Evolutionary conservation across 139 green algal species (phyloP).

Genomic region (Gonium pectorale): DNA sequence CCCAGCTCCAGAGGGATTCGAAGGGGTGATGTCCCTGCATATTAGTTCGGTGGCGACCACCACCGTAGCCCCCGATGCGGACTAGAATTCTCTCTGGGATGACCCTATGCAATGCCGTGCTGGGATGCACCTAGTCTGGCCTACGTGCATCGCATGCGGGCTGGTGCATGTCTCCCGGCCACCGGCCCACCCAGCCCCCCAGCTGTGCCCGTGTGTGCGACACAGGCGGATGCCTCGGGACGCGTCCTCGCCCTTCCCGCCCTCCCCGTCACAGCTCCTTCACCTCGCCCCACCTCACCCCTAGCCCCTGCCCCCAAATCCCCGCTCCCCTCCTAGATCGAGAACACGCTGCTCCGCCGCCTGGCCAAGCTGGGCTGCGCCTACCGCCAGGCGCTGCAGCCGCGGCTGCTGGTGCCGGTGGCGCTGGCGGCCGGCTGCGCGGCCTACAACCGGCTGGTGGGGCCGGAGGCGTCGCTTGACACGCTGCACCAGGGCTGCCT

Average conservation of each 20-base stretch:
- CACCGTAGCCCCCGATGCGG: too few species aligned
- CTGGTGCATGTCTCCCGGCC: too few species aligned
- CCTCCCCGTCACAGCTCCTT: neutral
- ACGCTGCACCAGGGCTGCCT: conserved; percentile 65
- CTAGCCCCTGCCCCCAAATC: neutral
- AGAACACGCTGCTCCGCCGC: conserved; percentile 39
- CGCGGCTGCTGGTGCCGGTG: conserved; percentile 73
- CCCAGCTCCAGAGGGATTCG: too few species aligned
- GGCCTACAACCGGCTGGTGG: conserved; percentile 27
- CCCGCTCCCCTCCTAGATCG: conserved; percentile 51
- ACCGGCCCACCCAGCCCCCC: too few species aligned
- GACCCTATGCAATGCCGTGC: too few species aligned
- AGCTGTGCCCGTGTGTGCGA: too few species aligned
- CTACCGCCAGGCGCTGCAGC: conserved; percentile 65
- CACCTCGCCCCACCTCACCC: neutral
- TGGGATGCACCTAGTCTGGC: too few species aligned
- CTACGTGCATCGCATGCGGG: too few species aligned
- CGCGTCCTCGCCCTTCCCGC: neutral
- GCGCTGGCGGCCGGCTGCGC: conserved; percentile 44
- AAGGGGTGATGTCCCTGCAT: too few species aligned
- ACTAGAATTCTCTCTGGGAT: too few species aligned
- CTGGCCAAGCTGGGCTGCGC: conserved; percentile 64
- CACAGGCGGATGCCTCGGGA: too few species aligned
- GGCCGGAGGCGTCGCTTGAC: conserved; percentile 15
- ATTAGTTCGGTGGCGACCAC: too few species aligned